Evolutionary conservation across 2,329 filamentous ascomycete species (phyloP).

Genomic region (Aspergillus sp.): DNA sequence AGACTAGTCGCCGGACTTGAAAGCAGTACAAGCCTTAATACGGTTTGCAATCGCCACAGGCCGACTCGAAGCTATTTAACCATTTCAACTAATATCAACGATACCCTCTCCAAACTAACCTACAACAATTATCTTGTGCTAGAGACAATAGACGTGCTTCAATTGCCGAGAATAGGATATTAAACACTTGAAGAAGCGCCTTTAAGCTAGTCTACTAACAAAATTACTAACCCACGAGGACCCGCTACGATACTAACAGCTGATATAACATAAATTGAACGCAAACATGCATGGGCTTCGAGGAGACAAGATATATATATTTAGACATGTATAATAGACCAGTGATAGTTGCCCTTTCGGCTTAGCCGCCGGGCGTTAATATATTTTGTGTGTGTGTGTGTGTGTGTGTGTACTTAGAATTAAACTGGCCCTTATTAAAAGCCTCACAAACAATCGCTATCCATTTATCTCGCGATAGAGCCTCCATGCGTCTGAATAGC

Average conservation of each 20-base stretch:
- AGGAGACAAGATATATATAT: too few species aligned
- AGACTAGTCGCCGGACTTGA: slow-evolving; percentile 29
- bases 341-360: slow-evolving; percentile 27
- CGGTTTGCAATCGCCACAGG: slow-evolving; percentile 28
- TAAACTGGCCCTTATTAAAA: too few species aligned
- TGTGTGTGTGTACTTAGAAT: too few species aligned
- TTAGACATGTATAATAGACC: slow-evolving; percentile 13
- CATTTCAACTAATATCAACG: slow-evolving; percentile 14
- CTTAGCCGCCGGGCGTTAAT: slow-evolving; percentile 26
- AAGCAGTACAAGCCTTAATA: slow-evolving; percentile 29
- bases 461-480: too few species aligned
- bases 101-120: slow-evolving; percentile 12
- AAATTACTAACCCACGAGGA: too few species aligned
- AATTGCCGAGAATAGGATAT: background rate
- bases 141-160: slow-evolving; percentile 32
- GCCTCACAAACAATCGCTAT: too few species aligned
- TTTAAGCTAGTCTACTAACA: too few species aligned
- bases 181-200: too few species aligned
- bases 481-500: too few species aligned
- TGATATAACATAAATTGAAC: too few species aligned
- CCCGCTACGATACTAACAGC: too few species aligned
- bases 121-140: slow-evolving; percentile 25
- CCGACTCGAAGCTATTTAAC: slow-evolving; percentile 26
- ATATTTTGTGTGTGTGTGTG: slow-evolving; percentile 11
- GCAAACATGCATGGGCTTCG: too few species aligned